Evolutionary conservation across 192 early-diverging fungal species (phyloP), one percentile per base, ranked within the genome.

Genomic region (Chytriomyces sp.): DNA sequence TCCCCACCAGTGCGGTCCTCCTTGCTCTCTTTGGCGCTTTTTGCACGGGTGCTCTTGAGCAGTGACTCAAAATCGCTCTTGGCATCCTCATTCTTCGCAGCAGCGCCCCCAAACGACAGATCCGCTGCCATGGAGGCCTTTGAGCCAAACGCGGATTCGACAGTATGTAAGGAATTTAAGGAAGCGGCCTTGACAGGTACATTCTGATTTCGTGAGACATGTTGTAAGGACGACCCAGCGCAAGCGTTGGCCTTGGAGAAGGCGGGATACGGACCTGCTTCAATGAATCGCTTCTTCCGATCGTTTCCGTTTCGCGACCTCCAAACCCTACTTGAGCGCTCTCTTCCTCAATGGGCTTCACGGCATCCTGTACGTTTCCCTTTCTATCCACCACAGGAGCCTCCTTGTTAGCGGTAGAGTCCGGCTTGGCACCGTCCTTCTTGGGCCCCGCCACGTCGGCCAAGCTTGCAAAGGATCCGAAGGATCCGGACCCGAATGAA

Each of bases 181-280:
- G 62, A 64, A n/a, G 49, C 62, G 22, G 62, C 62, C 40, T 64
- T 64, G 39, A 64, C 62, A n/a, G 62, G n/a, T 5, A 40, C 30
- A 38, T 64, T 64, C 62, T 64, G 40, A 7, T 26, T n/a, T 14
- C 44, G 44, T 49, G 44, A 0, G 22, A n/a, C 44, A 49, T n/a
- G 22, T 49, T n/a, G 22, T 49, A n/a, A 44, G 38, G 17, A 61
- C 1, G n/a, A 57, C 19, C 19, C 17, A 57, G 28, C 17, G 1
- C 19, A 7, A 44, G 19, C 41, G 8, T 10, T 10, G 19, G 7
- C 7, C 19, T 44, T 44, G 12, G 28, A 25, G 0, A 57, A 28
- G 0, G 1, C 17, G 30, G 2, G 32, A 25, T 10, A 44, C 37
- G 25, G 12, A 64, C 62, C 37, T 22, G 34, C 8, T 31, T 28